Evolutionary conservation across 2,329 filamentous ascomycete species (phyloP).

Genomic region (Fusarium praegraminearum): DNA sequence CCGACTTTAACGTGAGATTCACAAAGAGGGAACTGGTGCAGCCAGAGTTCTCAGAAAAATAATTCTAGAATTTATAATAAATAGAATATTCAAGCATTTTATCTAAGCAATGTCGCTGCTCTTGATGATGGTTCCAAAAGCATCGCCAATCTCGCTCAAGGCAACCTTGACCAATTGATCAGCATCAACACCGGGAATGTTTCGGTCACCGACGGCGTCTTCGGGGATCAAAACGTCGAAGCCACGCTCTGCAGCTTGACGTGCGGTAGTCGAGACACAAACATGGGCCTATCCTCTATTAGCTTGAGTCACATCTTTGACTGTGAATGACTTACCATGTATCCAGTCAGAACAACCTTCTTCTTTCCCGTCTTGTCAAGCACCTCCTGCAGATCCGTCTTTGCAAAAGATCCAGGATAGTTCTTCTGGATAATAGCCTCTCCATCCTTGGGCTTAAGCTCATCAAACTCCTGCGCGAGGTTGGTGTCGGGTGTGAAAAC

Average conservation of each 20-base stretch:
- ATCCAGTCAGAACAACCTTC: slow-evolving; percentile 72
- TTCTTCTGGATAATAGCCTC: slow-evolving; percentile 71
- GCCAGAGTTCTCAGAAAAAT: slow-evolving; percentile 43
- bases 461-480: slow-evolving; percentile 70
- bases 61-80: background rate
- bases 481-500: slow-evolving; percentile 73
- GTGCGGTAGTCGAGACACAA: slow-evolving; percentile 71
- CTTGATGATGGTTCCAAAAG: slow-evolving; percentile 70
- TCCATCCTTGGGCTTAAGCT: slow-evolving; percentile 64
- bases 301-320: background rate
- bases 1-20: slow-evolving; percentile 64
- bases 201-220: slow-evolving; percentile 73
- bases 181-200: slow-evolving; percentile 72
- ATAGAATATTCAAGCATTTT: background rate
- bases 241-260: slow-evolving; percentile 69
- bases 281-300: slow-evolving; percentile 67
- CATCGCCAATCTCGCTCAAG: slow-evolving; percentile 71
- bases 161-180: slow-evolving; percentile 63
- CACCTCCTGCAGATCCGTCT: slow-evolving; percentile 66
- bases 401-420: slow-evolving; percentile 69
- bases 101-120: slow-evolving; percentile 47
- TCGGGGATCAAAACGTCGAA: slow-evolving; percentile 72
- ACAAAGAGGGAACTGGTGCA: slow-evolving; percentile 58
- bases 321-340: slow-evolving; percentile 60
- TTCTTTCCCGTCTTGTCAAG: slow-evolving; percentile 63